Conservation (phyloP, 2,329 filamentous ascomycete genomes). For the Lachnum nothofagi region DNA sequence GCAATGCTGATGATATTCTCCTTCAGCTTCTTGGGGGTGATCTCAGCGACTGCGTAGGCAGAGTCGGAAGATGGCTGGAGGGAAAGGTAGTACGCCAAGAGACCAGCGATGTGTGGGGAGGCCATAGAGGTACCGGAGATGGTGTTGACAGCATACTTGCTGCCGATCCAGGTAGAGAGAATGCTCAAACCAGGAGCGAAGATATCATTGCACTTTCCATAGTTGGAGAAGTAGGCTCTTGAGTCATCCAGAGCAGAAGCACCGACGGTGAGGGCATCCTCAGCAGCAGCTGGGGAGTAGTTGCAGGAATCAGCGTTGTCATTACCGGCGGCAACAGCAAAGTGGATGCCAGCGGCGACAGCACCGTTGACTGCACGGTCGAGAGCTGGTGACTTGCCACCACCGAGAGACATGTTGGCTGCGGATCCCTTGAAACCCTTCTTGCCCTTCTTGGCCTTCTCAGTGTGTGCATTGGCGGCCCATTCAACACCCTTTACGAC, state of each 20-base stretch:
- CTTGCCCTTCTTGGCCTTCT: slow-evolving; percentile 73
- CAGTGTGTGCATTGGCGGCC: slow-evolving; percentile 73
- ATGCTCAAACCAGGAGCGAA: slow-evolving; percentile 97
- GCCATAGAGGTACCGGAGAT: slow-evolving; percentile 99
- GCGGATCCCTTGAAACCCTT: slow-evolving; percentile 98
- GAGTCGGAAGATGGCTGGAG: slow-evolving; percentile 88
- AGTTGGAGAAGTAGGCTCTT: slow-evolving; percentile 99
- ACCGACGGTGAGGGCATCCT: slow-evolving; percentile 90
- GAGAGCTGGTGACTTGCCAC: slow-evolving; percentile 89
- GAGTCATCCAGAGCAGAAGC: slow-evolving; percentile 89
- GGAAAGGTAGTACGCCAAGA: slow-evolving; percentile 95
- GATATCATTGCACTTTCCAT: slow-evolving; percentile 98
- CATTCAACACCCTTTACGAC: slow-evolving; percentile 98
- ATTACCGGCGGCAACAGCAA: slow-evolving; percentile 95
- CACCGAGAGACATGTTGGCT: slow-evolving; percentile 98
- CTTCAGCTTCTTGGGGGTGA: slow-evolving; percentile 95
- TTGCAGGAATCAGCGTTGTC: slow-evolving; percentile 99
- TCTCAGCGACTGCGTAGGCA: slow-evolving; percentile 79
- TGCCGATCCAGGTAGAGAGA: slow-evolving; percentile 96
- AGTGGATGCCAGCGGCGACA: slow-evolving; percentile 87
- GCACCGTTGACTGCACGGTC: slow-evolving; percentile 92
- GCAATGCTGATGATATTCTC: slow-evolving; percentile 76
- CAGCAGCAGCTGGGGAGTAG: slow-evolving; percentile 93
- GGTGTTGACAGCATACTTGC: slow-evolving; percentile 93
- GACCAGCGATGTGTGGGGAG: slow-evolving; percentile 92